Percentiles rank a stretch among this genome's conserved stretches.
Conservation (phyloP, 139 green algal species). For the Spirogloea muscicola region DNA sequence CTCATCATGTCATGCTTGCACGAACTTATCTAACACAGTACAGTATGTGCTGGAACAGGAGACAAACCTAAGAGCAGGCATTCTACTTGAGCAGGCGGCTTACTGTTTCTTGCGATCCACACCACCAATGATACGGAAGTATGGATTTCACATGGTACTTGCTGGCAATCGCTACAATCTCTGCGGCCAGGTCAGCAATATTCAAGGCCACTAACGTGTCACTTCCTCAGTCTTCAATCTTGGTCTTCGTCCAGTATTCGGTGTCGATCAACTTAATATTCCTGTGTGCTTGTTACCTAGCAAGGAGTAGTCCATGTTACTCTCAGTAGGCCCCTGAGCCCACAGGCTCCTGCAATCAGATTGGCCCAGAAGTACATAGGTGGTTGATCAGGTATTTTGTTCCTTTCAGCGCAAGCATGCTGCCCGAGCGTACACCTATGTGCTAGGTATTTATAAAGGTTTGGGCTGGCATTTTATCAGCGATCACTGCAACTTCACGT, state of each 20-base stretch:
- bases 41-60: conserved; percentile 19
- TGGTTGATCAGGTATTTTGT: no score
- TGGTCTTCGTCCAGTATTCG: no score
- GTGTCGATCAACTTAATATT: no score
- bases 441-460: conserved; percentile 66
- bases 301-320: no score
- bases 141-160: conserved; percentile 85
- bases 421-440: conserved; percentile 70
- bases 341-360: no score
- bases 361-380: no score
- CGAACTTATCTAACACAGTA: background rate
- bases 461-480: conserved; percentile 70
- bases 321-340: no score
- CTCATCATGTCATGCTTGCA: background rate
- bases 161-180: conserved; percentile 79
- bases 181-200: no score
- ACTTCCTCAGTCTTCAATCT: no score
- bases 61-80: conserved; percentile 59
- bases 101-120: conserved; percentile 60
- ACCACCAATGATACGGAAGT: conserved; percentile 58
- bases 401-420: conserved; percentile 60
- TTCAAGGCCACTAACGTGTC: no score
- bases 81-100: conserved; percentile 84
- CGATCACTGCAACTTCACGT: conserved; percentile 82
- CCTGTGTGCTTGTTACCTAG: no score